phyloP scores from a whole-genome alignment of 192 early-diverging fungal genomes.

The Geranomyces variabilis region DNA sequence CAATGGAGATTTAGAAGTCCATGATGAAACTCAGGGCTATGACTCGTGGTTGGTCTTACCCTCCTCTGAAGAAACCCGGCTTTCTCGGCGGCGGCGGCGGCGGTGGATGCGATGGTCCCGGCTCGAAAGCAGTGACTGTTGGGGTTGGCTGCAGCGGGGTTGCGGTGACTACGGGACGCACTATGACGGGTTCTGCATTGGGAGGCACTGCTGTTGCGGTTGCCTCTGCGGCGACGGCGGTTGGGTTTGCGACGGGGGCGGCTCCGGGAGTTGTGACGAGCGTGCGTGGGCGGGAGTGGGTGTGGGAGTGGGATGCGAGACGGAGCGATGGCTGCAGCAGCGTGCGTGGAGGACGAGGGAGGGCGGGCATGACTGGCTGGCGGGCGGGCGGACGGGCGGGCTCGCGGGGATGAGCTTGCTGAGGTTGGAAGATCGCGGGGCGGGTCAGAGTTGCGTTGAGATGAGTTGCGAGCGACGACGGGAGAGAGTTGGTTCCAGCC shows the following conservation, averaged over 20 bases:
- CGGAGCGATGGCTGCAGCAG: too few species aligned
- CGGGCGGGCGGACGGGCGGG: too few species aligned
- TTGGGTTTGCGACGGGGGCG: neutral
- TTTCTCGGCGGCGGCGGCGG: neutral
- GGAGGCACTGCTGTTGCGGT: neutral
- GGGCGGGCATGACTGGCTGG: too few species aligned
- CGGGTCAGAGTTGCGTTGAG: too few species aligned
- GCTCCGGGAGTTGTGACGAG: neutral
- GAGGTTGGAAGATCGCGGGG: too few species aligned
- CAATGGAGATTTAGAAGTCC: neutral
- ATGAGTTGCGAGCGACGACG: too few species aligned
- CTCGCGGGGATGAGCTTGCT: too few species aligned
- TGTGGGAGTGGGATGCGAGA: too few species aligned
- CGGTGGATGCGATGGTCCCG: neutral
- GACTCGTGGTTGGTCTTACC: neutral
- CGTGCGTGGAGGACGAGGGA: too few species aligned
- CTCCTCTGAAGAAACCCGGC: constrained; percentile 21
- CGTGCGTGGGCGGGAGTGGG: too few species aligned
- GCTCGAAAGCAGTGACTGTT: neutral
- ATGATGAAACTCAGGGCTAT: neutral
- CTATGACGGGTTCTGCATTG: neutral
- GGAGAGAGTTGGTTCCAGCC: too few species aligned
- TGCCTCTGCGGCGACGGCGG: neutral
- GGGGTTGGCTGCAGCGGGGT: constrained; percentile 1
- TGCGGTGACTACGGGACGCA: neutral